These are phyloP conservation scores for Adenanthera pavonina DNA, from an alignment of 306 rosid genomes.

Conservation along the genomic window DNA sequence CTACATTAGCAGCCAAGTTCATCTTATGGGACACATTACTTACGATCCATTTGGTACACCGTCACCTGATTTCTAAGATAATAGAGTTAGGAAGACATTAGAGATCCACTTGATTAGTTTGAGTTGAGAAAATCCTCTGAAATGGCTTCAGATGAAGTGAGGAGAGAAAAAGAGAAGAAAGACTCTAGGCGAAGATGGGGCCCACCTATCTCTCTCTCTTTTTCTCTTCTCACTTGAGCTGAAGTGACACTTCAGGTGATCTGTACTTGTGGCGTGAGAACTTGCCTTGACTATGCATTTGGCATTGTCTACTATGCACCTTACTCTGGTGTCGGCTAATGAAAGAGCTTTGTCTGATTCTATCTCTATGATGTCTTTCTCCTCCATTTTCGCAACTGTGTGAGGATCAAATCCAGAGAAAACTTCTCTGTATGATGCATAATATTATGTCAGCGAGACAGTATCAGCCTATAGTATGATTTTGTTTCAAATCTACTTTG, in stretches of 20 bases:
- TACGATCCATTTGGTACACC: not conserved
- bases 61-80: too few species aligned
- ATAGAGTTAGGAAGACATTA: too few species aligned
- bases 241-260: not conserved
- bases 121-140: too few species aligned
- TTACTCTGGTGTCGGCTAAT: conserved; percentile 77
- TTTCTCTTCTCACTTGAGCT: too few species aligned
- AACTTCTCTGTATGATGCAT: conserved; percentile 59
- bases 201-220: not conserved
- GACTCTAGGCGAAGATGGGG: not conserved
- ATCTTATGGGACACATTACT: not conserved
- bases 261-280: not conserved
- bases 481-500: not conserved
- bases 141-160: not conserved
- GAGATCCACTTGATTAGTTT: too few species aligned
- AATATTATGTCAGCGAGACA: not conserved
- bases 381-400: conserved; percentile 87
- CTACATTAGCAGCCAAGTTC: not conserved
- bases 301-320: conserved; percentile 91
- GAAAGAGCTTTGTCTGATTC: conserved; percentile 70
- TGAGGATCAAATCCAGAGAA: conserved; percentile 79
- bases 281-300: conserved; percentile 91
- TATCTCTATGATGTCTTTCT: conserved; percentile 73
- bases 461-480: not conserved
- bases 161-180: not conserved